phyloP scores from a whole-genome alignment of 805 yeast species.

The Nakazawaea anatomiae region DNA sequence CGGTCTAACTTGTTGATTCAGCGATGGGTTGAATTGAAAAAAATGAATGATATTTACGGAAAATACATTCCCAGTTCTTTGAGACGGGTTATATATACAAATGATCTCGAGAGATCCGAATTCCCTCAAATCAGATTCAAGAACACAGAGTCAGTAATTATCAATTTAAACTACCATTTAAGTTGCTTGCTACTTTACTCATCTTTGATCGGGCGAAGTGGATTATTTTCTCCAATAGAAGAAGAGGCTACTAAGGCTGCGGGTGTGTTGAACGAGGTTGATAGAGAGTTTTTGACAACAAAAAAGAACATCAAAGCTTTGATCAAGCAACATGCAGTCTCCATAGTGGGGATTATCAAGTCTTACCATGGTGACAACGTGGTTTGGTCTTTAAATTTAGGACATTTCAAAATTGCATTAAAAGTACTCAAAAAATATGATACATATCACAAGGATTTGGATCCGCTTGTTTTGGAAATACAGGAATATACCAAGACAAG shows the following conservation, averaged over 20 bases:
- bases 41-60: slow-evolving; percentile 7
- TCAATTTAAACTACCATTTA: slow-evolving; percentile 9
- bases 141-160: slow-evolving; percentile 1
- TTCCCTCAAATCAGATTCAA: slow-evolving; percentile 6
- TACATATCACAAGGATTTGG: slow-evolving; percentile 6
- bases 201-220: slow-evolving; percentile 2
- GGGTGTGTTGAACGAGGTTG: neutral
- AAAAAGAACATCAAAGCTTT: slow-evolving; percentile 1
- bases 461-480: slow-evolving; percentile 4
- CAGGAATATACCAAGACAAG: slow-evolving; percentile 8
- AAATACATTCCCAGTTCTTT: slow-evolving; percentile 4
- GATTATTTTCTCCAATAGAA: slow-evolving; percentile 2
- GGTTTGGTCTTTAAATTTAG: slow-evolving; percentile 9
- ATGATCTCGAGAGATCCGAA: neutral
- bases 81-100: neutral
- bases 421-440: neutral
- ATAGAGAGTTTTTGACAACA: slow-evolving; percentile 1
- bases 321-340: slow-evolving; percentile 6
- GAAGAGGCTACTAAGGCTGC: neutral
- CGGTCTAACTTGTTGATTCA: slow-evolving; percentile 1
- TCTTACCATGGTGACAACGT: neutral
- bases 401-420: slow-evolving; percentile 10
- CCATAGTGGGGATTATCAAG: slow-evolving; percentile 4
- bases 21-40: slow-evolving; percentile 12
- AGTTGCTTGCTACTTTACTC: slow-evolving; percentile 8